phyloP scores from a whole-genome alignment of 495 filamentous ascomycete genomes.

The Annulohypoxylon bovei region DNA sequence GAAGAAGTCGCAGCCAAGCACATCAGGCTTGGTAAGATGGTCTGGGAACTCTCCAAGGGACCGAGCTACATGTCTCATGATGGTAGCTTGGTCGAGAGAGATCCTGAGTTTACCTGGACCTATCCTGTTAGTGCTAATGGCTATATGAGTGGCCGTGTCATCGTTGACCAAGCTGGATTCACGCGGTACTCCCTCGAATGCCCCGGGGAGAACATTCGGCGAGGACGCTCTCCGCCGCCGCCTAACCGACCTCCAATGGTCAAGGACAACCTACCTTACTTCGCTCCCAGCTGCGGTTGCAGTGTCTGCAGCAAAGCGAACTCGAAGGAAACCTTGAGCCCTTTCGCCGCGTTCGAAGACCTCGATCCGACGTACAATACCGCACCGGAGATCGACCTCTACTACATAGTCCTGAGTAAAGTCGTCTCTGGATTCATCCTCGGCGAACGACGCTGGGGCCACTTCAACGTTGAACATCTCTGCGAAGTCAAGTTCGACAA shows the following conservation, averaged over 20 bases:
- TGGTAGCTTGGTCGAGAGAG: slow-evolving; percentile 41
- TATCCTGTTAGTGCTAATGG: slow-evolving; percentile 21
- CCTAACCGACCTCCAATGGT: slow-evolving; percentile 8
- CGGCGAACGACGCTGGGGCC: slow-evolving; percentile 51
- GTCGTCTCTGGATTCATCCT: slow-evolving; percentile 52
- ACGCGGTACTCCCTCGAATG: slow-evolving; percentile 32
- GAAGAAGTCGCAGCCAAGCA: slow-evolving; percentile 30
- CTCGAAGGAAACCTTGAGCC: slow-evolving; percentile 25
- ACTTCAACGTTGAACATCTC: slow-evolving; percentile 40
- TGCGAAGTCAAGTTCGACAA: slow-evolving; percentile 39
- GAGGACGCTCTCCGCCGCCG: slow-evolving; percentile 9
- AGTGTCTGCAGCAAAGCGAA: slow-evolving; percentile 31
- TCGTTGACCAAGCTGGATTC: slow-evolving; percentile 51
- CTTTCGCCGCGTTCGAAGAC: slow-evolving; percentile 49
- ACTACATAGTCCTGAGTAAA: slow-evolving; percentile 47
- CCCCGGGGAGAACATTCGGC: slow-evolving; percentile 13
- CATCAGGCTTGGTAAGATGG: slow-evolving; percentile 46
- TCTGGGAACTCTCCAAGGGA: slow-evolving; percentile 52
- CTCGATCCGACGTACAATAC: slow-evolving; percentile 43
- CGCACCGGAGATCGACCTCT: slow-evolving; percentile 46
- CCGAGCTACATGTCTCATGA: slow-evolving; percentile 52
- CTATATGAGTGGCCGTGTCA: slow-evolving; percentile 50
- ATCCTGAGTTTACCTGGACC: not conserved
- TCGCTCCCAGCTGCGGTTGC: slow-evolving; percentile 47
- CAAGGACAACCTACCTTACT: slow-evolving; percentile 49